A percentile compares a stretch with the other conserved stretches of the same genome.
Conservation (phyloP, 2,329 filamentous ascomycete species). For the Huntiella bhutanensis region DNA sequence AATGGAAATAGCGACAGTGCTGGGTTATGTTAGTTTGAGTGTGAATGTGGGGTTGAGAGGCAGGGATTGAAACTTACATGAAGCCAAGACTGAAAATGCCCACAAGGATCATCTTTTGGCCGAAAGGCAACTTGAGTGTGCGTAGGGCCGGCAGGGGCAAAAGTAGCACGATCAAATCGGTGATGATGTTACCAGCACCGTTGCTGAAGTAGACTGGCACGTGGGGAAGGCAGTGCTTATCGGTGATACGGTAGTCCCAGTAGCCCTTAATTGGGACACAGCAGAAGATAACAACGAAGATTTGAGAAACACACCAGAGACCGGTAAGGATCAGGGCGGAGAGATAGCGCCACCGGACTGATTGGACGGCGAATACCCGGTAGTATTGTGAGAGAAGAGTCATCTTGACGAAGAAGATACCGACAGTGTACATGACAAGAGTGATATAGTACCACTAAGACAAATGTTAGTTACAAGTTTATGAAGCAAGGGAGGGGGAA, state of each 20-base stretch:
- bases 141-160: conserved; percentile 22
- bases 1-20: conserved; percentile 19
- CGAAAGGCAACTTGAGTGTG: conserved; percentile 18
- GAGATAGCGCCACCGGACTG: conserved; percentile 15
- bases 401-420: conserved; percentile 18
- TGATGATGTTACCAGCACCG: conserved; percentile 20
- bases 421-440: conserved; percentile 18
- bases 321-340: conserved; percentile 16
- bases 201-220: conserved; percentile 19
- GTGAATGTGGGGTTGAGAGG: background rate
- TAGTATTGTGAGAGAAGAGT: conserved; percentile 19
- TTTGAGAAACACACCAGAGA: conserved; percentile 16
- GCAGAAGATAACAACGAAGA: conserved; percentile 9
- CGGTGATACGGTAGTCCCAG: conserved; percentile 16
- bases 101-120: conserved; percentile 16
- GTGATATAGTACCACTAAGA: conserved; percentile 13
- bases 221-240: conserved; percentile 15
- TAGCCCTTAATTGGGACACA: conserved; percentile 11
- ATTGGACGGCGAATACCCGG: conserved; percentile 16
- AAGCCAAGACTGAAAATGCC: conserved; percentile 18
- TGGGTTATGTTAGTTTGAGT: conserved; percentile 9
- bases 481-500: too few species aligned
- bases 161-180: conserved; percentile 20
- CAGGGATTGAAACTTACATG: conserved; percentile 14
- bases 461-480: background rate